Conservation (phyloP, 1,284 basidiomycete genomes). For the Mycena citricolor region DNA sequence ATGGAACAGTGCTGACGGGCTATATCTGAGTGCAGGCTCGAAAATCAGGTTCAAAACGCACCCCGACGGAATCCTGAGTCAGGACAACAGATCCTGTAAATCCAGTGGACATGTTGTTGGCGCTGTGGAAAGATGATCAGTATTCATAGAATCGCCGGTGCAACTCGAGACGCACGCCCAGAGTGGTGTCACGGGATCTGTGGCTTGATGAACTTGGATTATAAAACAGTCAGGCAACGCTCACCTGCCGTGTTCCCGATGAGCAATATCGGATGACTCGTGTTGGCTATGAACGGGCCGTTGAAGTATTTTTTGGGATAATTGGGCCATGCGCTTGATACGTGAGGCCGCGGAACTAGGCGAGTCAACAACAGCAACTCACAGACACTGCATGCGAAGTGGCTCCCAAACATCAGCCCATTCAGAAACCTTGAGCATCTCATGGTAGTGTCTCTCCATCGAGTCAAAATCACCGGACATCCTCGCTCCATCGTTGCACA, state of each 20-base stretch:
- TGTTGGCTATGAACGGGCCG: constrained; percentile 19
- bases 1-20: constrained; percentile 17
- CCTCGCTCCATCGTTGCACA: constrained; percentile 22
- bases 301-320: constrained; percentile 8
- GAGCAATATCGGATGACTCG: constrained; percentile 15
- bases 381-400: constrained; percentile 18
- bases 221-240: neutral
- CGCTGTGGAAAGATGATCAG: neutral
- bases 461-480: constrained; percentile 14
- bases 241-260: constrained; percentile 21
- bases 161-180: constrained; percentile 30
- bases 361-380: constrained; percentile 1
- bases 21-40: neutral
- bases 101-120: constrained; percentile 6
- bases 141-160: neutral
- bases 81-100: constrained; percentile 20
- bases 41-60: neutral
- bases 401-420: constrained; percentile 21
- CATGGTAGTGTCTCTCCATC: constrained; percentile 8
- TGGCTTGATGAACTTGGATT: neutral
- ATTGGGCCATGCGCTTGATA: constrained; percentile 12
- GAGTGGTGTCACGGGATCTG: constrained; percentile 44
- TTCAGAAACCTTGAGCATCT: constrained; percentile 8
- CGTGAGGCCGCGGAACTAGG: neutral
- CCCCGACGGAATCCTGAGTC: constrained; percentile 18